A percentile compares a stretch with the other conserved stretches of the same genome.
These are phyloP conservation scores for Excoecaria cochinchinensis DNA, from an alignment of 345 rosid species.

Conservation along the genomic window DNA sequence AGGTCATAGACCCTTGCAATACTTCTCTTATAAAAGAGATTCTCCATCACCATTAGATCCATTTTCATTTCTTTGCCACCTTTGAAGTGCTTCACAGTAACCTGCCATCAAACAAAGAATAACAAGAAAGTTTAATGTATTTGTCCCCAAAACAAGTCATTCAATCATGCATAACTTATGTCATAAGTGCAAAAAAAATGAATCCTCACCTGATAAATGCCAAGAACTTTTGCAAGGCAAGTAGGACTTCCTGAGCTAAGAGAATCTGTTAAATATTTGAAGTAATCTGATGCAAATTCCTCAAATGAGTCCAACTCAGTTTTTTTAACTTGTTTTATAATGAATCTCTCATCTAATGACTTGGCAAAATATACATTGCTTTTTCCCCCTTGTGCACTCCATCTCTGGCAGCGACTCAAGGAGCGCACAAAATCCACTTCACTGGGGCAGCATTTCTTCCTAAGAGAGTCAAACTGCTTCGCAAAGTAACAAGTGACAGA, in stretches of 20 bases:
- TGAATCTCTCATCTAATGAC: slow-evolving; percentile 92
- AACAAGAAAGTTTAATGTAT: neutral
- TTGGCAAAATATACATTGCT: slow-evolving; percentile 94
- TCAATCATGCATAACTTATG: neutral
- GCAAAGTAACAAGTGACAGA: slow-evolving; percentile 90
- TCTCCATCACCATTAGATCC: slow-evolving; percentile 98
- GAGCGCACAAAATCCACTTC: slow-evolving; percentile 81
- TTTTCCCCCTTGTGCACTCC: slow-evolving; percentile 98
- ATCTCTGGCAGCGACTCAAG: slow-evolving; percentile 79
- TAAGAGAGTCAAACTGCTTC: slow-evolving; percentile 71
- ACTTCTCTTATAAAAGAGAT: slow-evolving; percentile 78
- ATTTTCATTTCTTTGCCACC: slow-evolving; percentile 92
- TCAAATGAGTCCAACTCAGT: slow-evolving; percentile 89
- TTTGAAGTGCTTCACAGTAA: slow-evolving; percentile 66
- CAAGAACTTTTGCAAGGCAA: slow-evolving; percentile 94
- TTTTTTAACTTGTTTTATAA: slow-evolving; percentile 84
- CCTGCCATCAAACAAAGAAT: slow-evolving; percentile 47
- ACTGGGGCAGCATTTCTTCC: slow-evolving; percentile 77
- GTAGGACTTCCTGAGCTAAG: slow-evolving; percentile 81
- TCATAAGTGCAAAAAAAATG: neutral
- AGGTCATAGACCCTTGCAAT: slow-evolving; percentile 81
- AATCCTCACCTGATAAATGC: slow-evolving; percentile 86
- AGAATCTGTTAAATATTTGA: slow-evolving; percentile 70
- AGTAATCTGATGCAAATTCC: slow-evolving; percentile 84
- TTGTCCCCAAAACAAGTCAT: neutral